Evolutionary conservation across 768 basidiomycete genomes (phyloP).

Genomic region (Cystoderma amianthinum): DNA sequence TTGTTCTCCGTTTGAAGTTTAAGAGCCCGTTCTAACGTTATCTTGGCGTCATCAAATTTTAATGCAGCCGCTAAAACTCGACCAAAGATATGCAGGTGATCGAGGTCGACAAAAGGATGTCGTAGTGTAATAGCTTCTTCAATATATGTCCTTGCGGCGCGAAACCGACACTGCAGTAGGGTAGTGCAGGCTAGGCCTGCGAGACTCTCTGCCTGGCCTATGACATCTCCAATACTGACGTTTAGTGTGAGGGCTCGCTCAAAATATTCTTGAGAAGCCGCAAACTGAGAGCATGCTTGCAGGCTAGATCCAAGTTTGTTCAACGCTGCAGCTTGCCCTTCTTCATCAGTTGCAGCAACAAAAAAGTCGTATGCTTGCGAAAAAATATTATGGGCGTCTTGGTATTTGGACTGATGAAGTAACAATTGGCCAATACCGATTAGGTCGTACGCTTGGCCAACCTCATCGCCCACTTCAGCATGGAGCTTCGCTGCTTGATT

Average conservation of each 20-base stretch:
- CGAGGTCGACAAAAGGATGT: too few relatives aligned
- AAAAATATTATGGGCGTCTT: conserved; percentile 9
- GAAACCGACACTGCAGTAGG: too few relatives aligned
- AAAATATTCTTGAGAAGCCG: conserved; percentile 14
- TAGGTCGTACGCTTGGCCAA: conserved; percentile 17
- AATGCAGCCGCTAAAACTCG: too few relatives aligned
- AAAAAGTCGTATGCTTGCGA: conserved; percentile 11
- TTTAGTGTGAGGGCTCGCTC: conserved; percentile 3
- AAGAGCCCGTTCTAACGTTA: too few relatives aligned
- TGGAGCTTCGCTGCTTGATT: conserved; percentile 11
- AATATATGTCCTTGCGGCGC: too few relatives aligned
- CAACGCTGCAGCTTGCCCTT: conserved; percentile 15
- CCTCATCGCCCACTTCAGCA: conserved; percentile 9
- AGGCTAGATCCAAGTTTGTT: conserved; percentile 15
- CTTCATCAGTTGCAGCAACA: conserved; percentile 8
- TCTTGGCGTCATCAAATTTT: too few relatives aligned
- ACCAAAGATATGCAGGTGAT: too few relatives aligned
- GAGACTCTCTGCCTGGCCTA: too few relatives aligned
- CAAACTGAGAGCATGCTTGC: conserved; percentile 10
- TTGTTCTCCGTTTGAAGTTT: too few relatives aligned
- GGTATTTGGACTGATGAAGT: conserved; percentile 9
- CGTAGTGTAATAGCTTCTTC: too few relatives aligned
- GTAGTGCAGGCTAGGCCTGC: too few relatives aligned
- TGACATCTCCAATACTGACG: too few relatives aligned
- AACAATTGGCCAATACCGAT: conserved; percentile 15